Conservation (phyloP, 441 rosid species). For the Corymbia citriodora region DNA sequence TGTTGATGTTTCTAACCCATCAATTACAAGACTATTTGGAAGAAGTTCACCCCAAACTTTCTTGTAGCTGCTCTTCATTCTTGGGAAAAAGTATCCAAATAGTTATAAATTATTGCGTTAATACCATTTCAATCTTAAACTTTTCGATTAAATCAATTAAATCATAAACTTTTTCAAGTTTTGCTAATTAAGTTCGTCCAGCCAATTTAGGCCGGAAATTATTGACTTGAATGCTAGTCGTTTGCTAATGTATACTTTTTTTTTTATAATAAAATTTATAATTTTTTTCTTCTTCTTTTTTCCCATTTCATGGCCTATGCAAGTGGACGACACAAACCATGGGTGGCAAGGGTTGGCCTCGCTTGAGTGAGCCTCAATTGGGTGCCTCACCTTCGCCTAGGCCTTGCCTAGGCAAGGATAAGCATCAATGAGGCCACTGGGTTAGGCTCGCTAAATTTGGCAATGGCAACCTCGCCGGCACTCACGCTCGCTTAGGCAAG, state of each 20-base stretch:
- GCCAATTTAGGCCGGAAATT: too few species aligned
- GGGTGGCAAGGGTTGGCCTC: background rate
- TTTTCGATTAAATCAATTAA: too few species aligned
- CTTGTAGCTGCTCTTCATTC: background rate
- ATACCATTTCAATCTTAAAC: rapidly evolving
- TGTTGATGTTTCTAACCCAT: background rate
- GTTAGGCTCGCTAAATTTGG: too few species aligned
- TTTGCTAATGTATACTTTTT: too few species aligned
- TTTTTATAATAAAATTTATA: too few species aligned
- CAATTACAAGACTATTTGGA: background rate
- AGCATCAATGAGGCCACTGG: background rate
- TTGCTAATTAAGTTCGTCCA: too few species aligned
- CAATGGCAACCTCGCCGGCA: too few species aligned
- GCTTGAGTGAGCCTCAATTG: background rate
- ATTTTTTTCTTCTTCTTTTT: too few species aligned
- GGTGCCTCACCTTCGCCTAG: background rate
- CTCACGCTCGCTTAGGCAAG: too few species aligned
- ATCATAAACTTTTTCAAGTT: too few species aligned
- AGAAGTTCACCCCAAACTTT: background rate
- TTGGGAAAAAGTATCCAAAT: too few species aligned
- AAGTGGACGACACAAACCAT: background rate
- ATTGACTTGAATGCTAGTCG: rapidly evolving
- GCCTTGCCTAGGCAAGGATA: background rate
- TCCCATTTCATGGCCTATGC: background rate
- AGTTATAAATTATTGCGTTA: too few species aligned